Conservation (phyloP, 345 rosid species). For the Cardamine chenopodiifolia region DNA sequence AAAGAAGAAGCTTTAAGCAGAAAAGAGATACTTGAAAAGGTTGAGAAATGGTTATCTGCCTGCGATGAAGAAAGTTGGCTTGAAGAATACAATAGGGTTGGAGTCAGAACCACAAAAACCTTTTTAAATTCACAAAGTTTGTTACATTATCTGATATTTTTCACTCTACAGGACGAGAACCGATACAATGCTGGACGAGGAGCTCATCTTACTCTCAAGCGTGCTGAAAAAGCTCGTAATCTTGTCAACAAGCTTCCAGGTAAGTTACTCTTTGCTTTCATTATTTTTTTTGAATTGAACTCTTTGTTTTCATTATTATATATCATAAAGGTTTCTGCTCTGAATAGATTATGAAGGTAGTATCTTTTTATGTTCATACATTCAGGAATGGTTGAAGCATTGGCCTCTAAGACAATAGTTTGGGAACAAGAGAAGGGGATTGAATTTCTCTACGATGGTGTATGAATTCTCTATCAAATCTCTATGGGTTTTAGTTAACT, state of each 20-base stretch:
- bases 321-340: neutral
- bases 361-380: constrained; percentile 7
- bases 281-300: too few relatives aligned
- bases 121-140: neutral
- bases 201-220: constrained; percentile 92
- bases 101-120: constrained; percentile 19
- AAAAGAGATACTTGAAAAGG: constrained; percentile 89
- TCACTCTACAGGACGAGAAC: constrained; percentile 77
- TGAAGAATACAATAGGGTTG: constrained; percentile 94
- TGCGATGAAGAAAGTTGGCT: constrained; percentile 99
- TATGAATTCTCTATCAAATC: constrained; percentile 44
- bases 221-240: constrained; percentile 98
- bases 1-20: constrained; percentile 93
- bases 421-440: constrained; percentile 91
- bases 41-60: constrained; percentile 93
- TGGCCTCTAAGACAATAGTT: constrained; percentile 75
- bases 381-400: constrained; percentile 85
- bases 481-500: neutral
- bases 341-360: constrained; percentile 10
- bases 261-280: constrained; percentile 39
- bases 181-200: constrained; percentile 97
- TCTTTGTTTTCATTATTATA: neutral
- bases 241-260: constrained; percentile 95
- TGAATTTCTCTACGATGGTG: constrained; percentile 91
- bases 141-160: neutral